A percentile compares a stretch with the other conserved stretches of the same genome.
Conservation (phyloP, 1,284 basidiomycete species). For the Boletus hoseneyae region DNA sequence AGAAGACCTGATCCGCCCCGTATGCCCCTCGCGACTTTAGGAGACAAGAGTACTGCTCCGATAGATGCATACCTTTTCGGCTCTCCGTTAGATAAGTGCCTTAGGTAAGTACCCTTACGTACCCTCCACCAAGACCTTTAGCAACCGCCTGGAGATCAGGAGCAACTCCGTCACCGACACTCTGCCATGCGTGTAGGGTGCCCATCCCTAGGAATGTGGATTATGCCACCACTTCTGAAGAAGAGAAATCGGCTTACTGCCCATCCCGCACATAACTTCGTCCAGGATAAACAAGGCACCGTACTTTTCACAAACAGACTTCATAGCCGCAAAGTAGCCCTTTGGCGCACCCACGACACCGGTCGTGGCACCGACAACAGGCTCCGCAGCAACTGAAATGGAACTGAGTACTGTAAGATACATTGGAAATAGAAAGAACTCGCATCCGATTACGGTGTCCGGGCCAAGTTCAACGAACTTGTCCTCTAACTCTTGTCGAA, state of each 20-base stretch:
- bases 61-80: conserved; percentile 71
- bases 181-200: conserved; percentile 83
- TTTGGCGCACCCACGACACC: conserved; percentile 73
- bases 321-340: conserved; percentile 82
- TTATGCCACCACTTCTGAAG: conserved; percentile 1
- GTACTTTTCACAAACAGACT: conserved; percentile 82
- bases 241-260: conserved; percentile 47
- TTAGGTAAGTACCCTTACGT: conserved; percentile 20
- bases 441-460: conserved; percentile 76
- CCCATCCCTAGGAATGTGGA: conserved; percentile 59
- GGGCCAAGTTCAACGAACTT: conserved; percentile 81
- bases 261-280: conserved; percentile 87
- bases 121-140: conserved; percentile 86
- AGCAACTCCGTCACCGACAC: conserved; percentile 67
- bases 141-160: conserved; percentile 85
- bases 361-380: conserved; percentile 80
- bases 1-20: conserved; percentile 62
- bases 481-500: conserved; percentile 76
- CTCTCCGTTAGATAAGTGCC: conserved; percentile 5
- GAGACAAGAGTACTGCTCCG: conserved; percentile 74
- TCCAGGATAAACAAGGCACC: conserved; percentile 85
- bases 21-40: conserved; percentile 67
- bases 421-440: conserved; percentile 26
- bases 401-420: conserved; percentile 8
- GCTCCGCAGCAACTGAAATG: conserved; percentile 73